These are phyloP conservation scores for Paramecium tetraurelia DNA, from an alignment of 73 alveolate genomes.

Conservation along the genomic window DNA sequence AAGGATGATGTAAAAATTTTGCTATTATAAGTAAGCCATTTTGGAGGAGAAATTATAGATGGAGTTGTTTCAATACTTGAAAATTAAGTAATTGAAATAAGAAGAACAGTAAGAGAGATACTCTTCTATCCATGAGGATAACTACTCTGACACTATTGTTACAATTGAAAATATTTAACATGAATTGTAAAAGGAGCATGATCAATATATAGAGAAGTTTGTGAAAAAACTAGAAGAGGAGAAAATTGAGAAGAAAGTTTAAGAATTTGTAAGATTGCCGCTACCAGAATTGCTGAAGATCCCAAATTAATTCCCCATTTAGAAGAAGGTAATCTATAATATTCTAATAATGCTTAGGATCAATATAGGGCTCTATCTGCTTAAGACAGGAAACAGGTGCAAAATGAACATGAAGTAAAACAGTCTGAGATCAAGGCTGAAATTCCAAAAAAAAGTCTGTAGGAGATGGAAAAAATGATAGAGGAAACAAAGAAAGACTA, in stretches of 20 bases:
- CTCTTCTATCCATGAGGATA: neutral
- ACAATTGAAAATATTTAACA: neutral
- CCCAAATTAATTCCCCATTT: neutral
- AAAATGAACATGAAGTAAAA: neutral
- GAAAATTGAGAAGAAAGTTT: neutral
- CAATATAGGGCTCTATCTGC: conserved; percentile 8
- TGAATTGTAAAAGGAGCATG: neutral
- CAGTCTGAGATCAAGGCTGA: neutral
- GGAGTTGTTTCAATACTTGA: neutral
- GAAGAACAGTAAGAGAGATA: neutral
- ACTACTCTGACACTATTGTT: neutral
- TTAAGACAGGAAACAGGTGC: neutral
- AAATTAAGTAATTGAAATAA: neutral
- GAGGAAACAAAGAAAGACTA: neutral
- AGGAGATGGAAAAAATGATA: neutral
- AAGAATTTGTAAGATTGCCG: neutral
- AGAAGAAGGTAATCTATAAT: neutral
- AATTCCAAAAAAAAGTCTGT: neutral
- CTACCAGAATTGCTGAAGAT: neutral
- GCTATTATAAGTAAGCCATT: neutral
- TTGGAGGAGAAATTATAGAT: neutral
- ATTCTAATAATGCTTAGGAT: neutral
- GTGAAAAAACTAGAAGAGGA: neutral
- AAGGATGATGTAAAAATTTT: neutral
- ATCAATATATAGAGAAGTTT: neutral